Percentiles rank a stretch among this genome's conserved stretches.
Evolutionary conservation across 768 basidiomycete genomes (phyloP).

Genomic region (Mycena sanguinolenta): DNA sequence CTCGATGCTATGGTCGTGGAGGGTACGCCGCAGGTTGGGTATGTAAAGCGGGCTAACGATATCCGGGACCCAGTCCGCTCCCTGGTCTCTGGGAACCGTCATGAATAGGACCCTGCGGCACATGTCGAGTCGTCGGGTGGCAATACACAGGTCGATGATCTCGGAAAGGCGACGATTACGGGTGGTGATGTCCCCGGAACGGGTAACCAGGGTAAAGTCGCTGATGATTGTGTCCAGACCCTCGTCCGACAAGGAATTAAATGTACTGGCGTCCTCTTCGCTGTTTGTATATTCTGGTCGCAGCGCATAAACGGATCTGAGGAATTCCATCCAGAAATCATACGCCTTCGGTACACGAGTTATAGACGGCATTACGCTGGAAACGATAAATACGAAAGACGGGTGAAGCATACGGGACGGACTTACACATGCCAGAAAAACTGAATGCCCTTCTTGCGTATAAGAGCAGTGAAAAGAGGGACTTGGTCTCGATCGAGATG

Average conservation of each 20-base stretch:
- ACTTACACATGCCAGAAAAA: constrained; percentile 37
- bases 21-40: constrained; percentile 24
- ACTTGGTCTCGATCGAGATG: constrained; percentile 32
- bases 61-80: constrained; percentile 33
- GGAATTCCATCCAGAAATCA: constrained; percentile 38
- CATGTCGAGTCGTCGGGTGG: constrained; percentile 35
- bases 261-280: constrained; percentile 31
- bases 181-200: constrained; percentile 30
- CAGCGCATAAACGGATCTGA: constrained; percentile 24
- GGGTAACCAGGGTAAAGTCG: constrained; percentile 28
- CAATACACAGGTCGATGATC: constrained; percentile 34
- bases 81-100: constrained; percentile 34
- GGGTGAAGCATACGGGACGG: neutral
- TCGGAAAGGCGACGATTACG: constrained; percentile 35
- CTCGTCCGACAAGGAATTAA: constrained; percentile 31
- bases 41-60: constrained; percentile 26
- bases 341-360: constrained; percentile 35
- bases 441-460: constrained; percentile 30
- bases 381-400: neutral
- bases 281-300: constrained; percentile 19
- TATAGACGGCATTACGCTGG: constrained; percentile 28
- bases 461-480: constrained; percentile 25
- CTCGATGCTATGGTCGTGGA: constrained; percentile 29
- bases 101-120: constrained; percentile 35
- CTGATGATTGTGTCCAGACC: constrained; percentile 33